These are phyloP conservation scores for Komagataella phaffii DNA, from an alignment of 805 yeast species.

Conservation along the genomic window DNA sequence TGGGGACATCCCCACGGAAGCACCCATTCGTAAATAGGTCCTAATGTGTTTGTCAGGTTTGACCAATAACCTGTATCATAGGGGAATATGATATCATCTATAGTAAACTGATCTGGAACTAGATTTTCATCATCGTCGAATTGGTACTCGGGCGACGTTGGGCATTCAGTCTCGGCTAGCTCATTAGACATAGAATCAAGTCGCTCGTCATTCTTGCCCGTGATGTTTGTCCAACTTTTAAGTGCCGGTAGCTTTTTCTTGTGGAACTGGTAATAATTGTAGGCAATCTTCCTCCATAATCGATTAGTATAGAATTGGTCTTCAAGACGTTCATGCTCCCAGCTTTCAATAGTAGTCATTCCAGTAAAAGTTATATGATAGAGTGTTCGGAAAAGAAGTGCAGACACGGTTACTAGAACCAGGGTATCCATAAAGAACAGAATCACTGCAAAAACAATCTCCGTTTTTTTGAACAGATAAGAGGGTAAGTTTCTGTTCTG, in stretches of 20 bases:
- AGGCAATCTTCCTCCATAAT: slow-evolving; percentile 35
- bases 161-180: neutral
- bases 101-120: slow-evolving; percentile 21
- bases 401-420: slow-evolving; percentile 43
- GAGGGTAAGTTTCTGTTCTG: slow-evolving; percentile 36
- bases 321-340: slow-evolving; percentile 83
- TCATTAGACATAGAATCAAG: slow-evolving; percentile 1
- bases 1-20: slow-evolving; percentile 57
- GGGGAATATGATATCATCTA: slow-evolving; percentile 69
- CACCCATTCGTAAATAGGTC: slow-evolving; percentile 54
- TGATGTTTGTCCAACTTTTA: slow-evolving; percentile 27
- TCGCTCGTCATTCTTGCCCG: slow-evolving; percentile 3
- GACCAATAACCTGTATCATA: slow-evolving; percentile 55
- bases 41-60: slow-evolving; percentile 42
- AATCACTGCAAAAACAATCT: slow-evolving; percentile 40
- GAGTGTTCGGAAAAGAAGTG: slow-evolving; percentile 51
- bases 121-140: slow-evolving; percentile 2
- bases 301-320: slow-evolving; percentile 43
- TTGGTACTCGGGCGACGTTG: neutral
- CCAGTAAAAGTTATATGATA: slow-evolving; percentile 44
- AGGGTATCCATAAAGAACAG: slow-evolving; percentile 42
- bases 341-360: slow-evolving; percentile 78
- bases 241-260: slow-evolving; percentile 26
- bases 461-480: slow-evolving; percentile 36
- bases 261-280: slow-evolving; percentile 28